A percentile compares a stretch with the other conserved stretches of the same genome.
These are phyloP conservation scores for Hypomontagnella submonticulosa DNA, from an alignment of 495 filamentous ascomycete species.

Conservation along the genomic window DNA sequence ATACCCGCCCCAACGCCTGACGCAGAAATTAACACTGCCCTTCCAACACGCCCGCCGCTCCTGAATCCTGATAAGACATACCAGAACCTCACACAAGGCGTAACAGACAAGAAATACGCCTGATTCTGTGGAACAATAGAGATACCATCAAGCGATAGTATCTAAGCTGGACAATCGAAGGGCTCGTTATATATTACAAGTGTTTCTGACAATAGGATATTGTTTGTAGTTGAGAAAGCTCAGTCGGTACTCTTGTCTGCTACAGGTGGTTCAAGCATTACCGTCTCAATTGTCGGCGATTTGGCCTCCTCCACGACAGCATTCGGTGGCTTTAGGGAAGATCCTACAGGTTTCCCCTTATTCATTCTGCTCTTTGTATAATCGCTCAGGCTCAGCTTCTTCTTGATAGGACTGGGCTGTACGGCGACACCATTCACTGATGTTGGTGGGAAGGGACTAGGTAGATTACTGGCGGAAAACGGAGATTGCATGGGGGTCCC, in stretches of 20 bases:
- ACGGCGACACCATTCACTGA: constrained; percentile 57
- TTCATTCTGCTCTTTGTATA: constrained; percentile 69
- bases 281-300: constrained; percentile 48
- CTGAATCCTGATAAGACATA: constrained; percentile 1
- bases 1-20: constrained; percentile 37
- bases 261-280: constrained; percentile 47
- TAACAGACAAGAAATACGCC: constrained; percentile 9
- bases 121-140: neutral
- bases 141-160: constrained; percentile 13
- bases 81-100: no score
- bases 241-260: constrained; percentile 48
- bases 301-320: constrained; percentile 55
- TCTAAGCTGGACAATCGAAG: constrained; percentile 2
- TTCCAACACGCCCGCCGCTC: constrained; percentile 7
- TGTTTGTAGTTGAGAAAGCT: neutral
- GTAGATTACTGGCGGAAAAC: constrained; percentile 51
- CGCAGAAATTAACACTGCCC: constrained; percentile 24
- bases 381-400: constrained; percentile 79
- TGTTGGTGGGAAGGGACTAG: constrained; percentile 57
- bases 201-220: neutral
- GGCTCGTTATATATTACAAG: constrained; percentile 21
- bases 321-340: constrained; percentile 49
- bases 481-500: constrained; percentile 64
- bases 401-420: constrained; percentile 71
- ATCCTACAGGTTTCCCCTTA: constrained; percentile 53